phyloP scores from a whole-genome alignment of 257 asterid genomes.

The Mentha longifolia region DNA sequence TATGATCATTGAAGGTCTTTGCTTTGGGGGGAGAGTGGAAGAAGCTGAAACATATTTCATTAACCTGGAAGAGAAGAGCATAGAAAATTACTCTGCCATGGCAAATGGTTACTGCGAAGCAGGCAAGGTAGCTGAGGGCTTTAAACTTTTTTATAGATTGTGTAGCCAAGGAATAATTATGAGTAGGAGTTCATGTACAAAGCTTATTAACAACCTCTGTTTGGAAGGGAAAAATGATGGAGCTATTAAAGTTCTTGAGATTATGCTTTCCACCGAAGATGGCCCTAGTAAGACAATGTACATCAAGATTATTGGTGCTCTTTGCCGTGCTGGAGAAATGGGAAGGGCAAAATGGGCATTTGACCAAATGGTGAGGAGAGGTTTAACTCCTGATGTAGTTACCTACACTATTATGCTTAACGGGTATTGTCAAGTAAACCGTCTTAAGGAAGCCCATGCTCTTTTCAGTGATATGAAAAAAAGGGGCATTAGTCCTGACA shows the following conservation, averaged over 20 bases:
- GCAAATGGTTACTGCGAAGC: conserved; percentile 73
- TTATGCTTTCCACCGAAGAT: conserved; percentile 43
- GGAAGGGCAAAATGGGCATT: conserved; percentile 60
- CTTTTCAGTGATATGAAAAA: conserved; percentile 70
- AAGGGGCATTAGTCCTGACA: conserved; percentile 72
- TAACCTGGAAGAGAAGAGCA: conserved; percentile 48
- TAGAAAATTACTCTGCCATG: conserved; percentile 71
- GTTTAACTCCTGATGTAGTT: conserved; percentile 65
- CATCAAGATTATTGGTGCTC: conserved; percentile 57
- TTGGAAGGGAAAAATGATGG: conserved; percentile 52
- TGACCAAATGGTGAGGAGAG: conserved; percentile 51
- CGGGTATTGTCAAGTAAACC: conserved; percentile 71
- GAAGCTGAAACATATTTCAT: conserved; percentile 65
- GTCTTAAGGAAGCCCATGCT: conserved; percentile 51
- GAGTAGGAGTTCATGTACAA: conserved; percentile 47
- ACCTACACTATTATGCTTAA: conserved; percentile 72
- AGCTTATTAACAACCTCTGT: conserved; percentile 69
- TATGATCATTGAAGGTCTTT: conserved; percentile 80
- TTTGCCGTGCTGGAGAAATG: conserved; percentile 73
- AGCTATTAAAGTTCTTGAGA: conserved; percentile 49
- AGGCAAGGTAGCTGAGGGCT: conserved; percentile 49
- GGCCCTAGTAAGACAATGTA: conserved; percentile 54
- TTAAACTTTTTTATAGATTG: conserved; percentile 47
- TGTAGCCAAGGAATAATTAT: conserved; percentile 42
- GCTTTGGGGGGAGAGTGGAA: conserved; percentile 51